Conservation (phyloP, 176 grass and related monocot genomes). For the Chrysopogon serrulatus region DNA sequence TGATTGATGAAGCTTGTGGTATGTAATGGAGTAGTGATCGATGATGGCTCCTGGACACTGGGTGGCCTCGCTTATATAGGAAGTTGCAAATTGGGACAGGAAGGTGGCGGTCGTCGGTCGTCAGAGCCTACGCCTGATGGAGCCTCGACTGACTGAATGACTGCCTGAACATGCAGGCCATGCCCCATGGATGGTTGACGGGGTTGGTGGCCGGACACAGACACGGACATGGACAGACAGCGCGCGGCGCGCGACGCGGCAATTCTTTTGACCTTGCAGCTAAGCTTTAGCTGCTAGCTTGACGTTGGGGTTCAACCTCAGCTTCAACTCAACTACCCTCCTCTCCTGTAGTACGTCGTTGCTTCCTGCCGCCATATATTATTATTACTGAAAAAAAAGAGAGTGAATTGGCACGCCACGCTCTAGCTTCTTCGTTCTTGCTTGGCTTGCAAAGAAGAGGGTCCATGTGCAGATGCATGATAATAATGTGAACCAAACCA, state of each 20-base stretch:
- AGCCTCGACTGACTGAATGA: neutral
- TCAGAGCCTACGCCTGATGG: neutral
- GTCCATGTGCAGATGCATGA: neutral
- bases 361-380: neutral
- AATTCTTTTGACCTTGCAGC: conserved; percentile 9
- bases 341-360: neutral
- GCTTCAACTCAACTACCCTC: neutral
- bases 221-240: neutral
- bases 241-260: neutral
- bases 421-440: neutral
- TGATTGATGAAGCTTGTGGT: too few species aligned
- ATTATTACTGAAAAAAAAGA: too few species aligned
- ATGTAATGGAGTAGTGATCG: too few species aligned
- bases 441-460: neutral
- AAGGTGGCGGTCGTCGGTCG: neutral
- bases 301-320: neutral
- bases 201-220: neutral
- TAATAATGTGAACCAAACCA: neutral
- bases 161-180: neutral
- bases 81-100: neutral
- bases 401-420: too few species aligned
- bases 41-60: neutral
- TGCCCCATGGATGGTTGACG: neutral
- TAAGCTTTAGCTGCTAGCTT: neutral
- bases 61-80: neutral